These are phyloP conservation scores for Musa itinerans DNA, from an alignment of 176 grass and related monocot species.

Conservation along the genomic window DNA sequence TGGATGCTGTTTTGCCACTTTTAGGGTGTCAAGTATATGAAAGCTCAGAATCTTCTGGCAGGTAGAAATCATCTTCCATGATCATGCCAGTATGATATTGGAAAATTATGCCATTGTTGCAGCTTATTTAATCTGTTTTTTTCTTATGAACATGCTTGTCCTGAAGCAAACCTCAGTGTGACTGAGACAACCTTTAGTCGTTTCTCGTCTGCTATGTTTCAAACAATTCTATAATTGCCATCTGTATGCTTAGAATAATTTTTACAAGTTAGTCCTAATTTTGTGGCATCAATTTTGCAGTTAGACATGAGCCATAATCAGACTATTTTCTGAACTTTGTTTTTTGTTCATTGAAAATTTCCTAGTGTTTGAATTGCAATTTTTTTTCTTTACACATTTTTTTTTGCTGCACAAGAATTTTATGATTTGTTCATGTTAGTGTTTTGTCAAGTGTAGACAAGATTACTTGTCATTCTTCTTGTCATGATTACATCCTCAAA, in stretches of 20 bases:
- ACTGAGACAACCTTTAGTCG: neutral
- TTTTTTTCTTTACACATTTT: too few species aligned
- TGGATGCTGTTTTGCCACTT: conserved; percentile 61
- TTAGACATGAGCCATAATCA: too few species aligned
- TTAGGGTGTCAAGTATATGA: conserved; percentile 51
- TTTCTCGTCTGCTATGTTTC: neutral
- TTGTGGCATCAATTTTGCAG: neutral
- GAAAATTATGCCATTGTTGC: neutral
- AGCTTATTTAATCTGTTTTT: neutral
- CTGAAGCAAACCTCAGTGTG: neutral
- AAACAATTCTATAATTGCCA: too few species aligned
- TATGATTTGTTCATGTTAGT: too few species aligned
- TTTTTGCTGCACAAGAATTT: too few species aligned
- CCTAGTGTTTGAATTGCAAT: too few species aligned
- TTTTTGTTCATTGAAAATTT: too few species aligned
- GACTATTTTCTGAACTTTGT: too few species aligned
- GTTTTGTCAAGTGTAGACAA: too few species aligned
- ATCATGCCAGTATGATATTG: neutral
- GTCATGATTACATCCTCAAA: too few species aligned
- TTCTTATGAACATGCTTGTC: neutral
- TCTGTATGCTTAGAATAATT: neutral
- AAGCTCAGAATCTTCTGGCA: conserved; percentile 66
- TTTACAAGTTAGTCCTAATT: neutral
- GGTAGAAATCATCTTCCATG: conserved; percentile 32
- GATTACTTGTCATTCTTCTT: too few species aligned